Conservation (phyloP, 257 asterid species). For the Paulownia fortunei region DNA sequence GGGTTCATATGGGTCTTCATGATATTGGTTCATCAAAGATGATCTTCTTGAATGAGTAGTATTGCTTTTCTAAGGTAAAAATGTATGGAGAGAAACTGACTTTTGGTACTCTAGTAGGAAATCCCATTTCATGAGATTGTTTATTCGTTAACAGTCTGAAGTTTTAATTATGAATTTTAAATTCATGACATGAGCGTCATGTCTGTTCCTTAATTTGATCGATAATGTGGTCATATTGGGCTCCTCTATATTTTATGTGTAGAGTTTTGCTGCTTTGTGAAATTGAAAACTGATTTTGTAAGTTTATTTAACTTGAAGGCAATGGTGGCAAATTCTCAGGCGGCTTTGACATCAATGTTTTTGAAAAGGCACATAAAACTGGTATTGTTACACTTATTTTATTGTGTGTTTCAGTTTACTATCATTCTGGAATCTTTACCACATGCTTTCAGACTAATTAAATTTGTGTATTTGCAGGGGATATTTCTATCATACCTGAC, state of each 20-base stretch:
- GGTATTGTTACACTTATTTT: conserved; percentile 36
- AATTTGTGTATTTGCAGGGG: conserved; percentile 49
- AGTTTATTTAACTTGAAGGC: conserved; percentile 41
- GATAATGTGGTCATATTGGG: neutral
- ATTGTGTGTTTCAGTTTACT: neutral
- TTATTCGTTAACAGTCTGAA: neutral
- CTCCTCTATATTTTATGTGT: neutral
- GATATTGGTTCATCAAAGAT: too few relatives aligned
- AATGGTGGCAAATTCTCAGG: conserved; percentile 66
- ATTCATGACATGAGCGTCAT: too few relatives aligned
- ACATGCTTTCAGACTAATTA: conserved; percentile 5
- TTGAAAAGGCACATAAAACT: conserved; percentile 52
- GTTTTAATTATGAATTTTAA: neutral
- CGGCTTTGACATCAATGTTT: conserved; percentile 69
- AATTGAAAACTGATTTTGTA: conserved; percentile 25
- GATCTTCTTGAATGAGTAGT: too few relatives aligned
- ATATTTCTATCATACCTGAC: conserved; percentile 55
- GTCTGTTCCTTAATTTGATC: neutral
- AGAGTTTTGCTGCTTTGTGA: neutral
- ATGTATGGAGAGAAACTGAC: too few relatives aligned
- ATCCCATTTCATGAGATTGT: neutral
- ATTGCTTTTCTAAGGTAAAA: too few relatives aligned
- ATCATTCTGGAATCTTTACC: neutral
- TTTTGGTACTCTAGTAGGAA: too few relatives aligned
- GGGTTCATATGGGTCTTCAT: too few relatives aligned